These are phyloP conservation scores for Babesia divergens DNA, from an alignment of 169 alveolate species.

Conservation along the genomic window DNA sequence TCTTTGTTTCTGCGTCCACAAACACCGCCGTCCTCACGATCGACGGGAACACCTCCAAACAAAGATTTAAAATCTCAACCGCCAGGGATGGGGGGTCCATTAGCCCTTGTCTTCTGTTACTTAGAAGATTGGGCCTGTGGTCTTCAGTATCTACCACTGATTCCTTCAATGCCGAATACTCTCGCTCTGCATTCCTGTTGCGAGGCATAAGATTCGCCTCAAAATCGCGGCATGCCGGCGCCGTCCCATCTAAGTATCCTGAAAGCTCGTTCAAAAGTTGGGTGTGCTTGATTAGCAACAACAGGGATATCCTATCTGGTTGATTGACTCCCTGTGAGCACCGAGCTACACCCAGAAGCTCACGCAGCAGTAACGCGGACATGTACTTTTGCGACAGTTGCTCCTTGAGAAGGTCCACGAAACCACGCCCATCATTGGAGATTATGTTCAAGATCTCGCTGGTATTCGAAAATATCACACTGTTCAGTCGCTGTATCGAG, in stretches of 20 bases:
- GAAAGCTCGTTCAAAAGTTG: constrained; percentile 61
- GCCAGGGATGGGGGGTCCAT: constrained; percentile 57
- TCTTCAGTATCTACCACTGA: constrained; percentile 1
- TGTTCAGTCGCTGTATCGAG: constrained; percentile 67
- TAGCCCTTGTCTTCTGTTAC: constrained; percentile 40
- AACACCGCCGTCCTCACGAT: constrained; percentile 63
- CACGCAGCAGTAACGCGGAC: constrained; percentile 58
- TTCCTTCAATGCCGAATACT: constrained; percentile 21
- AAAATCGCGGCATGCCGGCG: constrained; percentile 31
- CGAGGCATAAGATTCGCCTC: constrained; percentile 32
- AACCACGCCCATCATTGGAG: constrained; percentile 45
- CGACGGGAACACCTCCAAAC: constrained; percentile 65
- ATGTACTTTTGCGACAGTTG: constrained; percentile 54
- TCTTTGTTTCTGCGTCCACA: constrained; percentile 50
- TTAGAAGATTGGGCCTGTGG: constrained; percentile 51
- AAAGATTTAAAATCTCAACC: constrained; percentile 56
- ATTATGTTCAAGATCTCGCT: constrained; percentile 71
- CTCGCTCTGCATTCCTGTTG: constrained; percentile 22
- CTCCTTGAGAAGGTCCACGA: constrained; percentile 42
- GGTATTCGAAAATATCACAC: constrained; percentile 61
- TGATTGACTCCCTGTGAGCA: constrained; percentile 46
- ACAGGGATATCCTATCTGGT: constrained; percentile 57
- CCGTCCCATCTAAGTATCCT: constrained; percentile 57
- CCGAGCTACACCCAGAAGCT: constrained; percentile 52
- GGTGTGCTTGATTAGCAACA: constrained; percentile 48